These are phyloP conservation scores for Lagenidium giganteum DNA, from an alignment of 352 stramenopile species.

Conservation along the genomic window DNA sequence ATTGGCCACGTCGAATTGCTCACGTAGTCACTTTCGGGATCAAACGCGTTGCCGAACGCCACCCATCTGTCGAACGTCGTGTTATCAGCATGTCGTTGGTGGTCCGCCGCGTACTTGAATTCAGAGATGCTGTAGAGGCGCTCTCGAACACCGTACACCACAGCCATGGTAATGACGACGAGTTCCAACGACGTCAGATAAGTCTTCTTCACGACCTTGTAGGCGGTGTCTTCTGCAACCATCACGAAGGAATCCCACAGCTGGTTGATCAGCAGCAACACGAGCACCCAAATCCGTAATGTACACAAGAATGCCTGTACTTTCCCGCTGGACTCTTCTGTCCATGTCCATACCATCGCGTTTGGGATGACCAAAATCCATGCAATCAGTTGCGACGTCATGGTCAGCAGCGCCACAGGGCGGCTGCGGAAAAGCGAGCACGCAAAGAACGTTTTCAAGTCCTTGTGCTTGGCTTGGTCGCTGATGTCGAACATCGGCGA, in stretches of 20 bases:
- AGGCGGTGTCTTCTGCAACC: conserved; percentile 32
- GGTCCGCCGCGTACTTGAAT: conserved; percentile 29
- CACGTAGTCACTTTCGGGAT: conserved; percentile 39
- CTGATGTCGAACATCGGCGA: conserved; percentile 2
- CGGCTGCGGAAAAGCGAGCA: neutral
- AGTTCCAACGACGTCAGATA: conserved; percentile 37
- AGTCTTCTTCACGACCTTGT: conserved; percentile 28
- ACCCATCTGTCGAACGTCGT: conserved; percentile 24
- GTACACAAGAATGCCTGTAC: neutral
- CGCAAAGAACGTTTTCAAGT: conserved; percentile 8
- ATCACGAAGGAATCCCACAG: conserved; percentile 27
- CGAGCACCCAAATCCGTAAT: neutral
- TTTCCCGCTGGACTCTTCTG: neutral
- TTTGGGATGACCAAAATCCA: neutral
- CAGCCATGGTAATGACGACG: conserved; percentile 18
- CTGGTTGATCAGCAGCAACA: conserved; percentile 22
- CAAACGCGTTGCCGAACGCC: conserved; percentile 39
- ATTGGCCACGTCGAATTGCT: conserved; percentile 15
- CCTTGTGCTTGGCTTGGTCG: neutral
- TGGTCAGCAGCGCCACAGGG: neutral
- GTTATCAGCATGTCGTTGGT: conserved; percentile 27
- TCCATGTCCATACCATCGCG: neutral
- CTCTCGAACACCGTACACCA: no score
- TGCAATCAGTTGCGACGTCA: neutral
- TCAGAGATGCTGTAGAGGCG: conserved; percentile 23